Evolutionary conservation across 1,284 basidiomycete genomes (phyloP), one percentile per base, ranked within the genome.

Genomic region (Pseudomicrostroma phylloplanum): DNA sequence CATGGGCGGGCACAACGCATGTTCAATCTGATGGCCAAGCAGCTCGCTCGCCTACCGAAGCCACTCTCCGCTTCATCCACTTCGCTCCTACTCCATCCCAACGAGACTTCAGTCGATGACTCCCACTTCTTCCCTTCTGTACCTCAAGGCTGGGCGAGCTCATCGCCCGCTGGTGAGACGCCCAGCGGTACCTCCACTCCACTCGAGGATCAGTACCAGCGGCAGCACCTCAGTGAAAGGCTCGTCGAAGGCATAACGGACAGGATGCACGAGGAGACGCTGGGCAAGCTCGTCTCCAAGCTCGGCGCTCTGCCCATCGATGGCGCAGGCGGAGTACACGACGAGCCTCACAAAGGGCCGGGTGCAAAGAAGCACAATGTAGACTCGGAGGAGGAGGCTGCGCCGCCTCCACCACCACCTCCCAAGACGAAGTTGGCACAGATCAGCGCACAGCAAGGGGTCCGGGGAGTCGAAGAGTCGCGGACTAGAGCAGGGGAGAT

Each of bases 291-390:
- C 39, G 60, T 71, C 59, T 67, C 68, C 39, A 66, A 59, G 26
- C 61, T 72, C 17, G 63, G 69, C 26, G 71, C 69, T 25, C 64
- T 73, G 23, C 71, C 70, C 17, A 67, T 65, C n/a, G 70, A 73
- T 12, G 62, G 63, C 19, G 63, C 61, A 23, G 60, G 64, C 36
- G 17, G 39, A 36, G 51, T 39, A 39, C 57, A 60, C 8, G 17
- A 60, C 12, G 59, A 60, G 25, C 51, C 59, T 12, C 4, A 36
- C 30, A 36, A 36, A 36, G 30, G 30, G 30, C 30, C 30, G 30
- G 30, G 30, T 36, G 30, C 30, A 36, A 36, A 36, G 30, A 36
- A 36, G 30, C 30, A 36, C 30, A 36, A 3, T 36, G 30, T 9
- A 36, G 59, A 60, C 8, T 19, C n/a, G 53, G 25, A 17, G 7